phyloP scores from a whole-genome alignment of 192 early-diverging fungal species.

The Helicostylum pulchrum region DNA sequence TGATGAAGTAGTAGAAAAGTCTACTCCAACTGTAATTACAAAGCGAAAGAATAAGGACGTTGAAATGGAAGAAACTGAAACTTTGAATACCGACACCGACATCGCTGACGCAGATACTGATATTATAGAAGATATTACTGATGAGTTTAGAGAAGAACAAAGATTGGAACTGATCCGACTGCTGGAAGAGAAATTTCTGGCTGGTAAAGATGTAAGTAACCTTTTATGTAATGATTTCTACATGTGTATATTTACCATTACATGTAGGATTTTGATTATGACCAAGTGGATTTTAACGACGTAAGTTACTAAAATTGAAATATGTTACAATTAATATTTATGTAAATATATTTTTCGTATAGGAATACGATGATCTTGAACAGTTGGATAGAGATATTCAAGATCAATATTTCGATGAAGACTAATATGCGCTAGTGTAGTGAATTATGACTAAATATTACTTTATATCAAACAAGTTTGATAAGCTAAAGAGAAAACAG shows the following conservation, averaged over 20 bases:
- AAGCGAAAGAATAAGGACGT: constrained; percentile 30
- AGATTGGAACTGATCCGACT: constrained; percentile 35
- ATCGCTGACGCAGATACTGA: neutral
- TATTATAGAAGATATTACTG: neutral
- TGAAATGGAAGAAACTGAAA: constrained; percentile 14
- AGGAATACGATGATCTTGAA: constrained; percentile 38
- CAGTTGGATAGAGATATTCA: constrained; percentile 36
- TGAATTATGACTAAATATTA: too few relatives aligned
- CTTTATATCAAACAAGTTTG: too few relatives aligned
- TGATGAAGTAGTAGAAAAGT: neutral
- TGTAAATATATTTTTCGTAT: neutral
- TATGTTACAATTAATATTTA: neutral
- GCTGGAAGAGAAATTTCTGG: constrained; percentile 39
- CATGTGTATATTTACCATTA: neutral
- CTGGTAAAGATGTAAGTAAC: constrained; percentile 38
- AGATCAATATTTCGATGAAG: constrained; percentile 39
- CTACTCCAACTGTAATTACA: constrained; percentile 9
- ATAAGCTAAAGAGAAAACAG: too few relatives aligned
- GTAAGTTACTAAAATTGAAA: constrained; percentile 1
- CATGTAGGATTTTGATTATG: constrained; percentile 39
- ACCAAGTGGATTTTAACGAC: constrained; percentile 37
- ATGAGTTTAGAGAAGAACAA: constrained; percentile 25
- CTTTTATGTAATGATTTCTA: neutral
- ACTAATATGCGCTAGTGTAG: constrained; percentile 1
- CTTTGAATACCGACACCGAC: neutral